Conservation (phyloP, 805 yeast genomes). For the Ogataea ramenticola region DNA sequence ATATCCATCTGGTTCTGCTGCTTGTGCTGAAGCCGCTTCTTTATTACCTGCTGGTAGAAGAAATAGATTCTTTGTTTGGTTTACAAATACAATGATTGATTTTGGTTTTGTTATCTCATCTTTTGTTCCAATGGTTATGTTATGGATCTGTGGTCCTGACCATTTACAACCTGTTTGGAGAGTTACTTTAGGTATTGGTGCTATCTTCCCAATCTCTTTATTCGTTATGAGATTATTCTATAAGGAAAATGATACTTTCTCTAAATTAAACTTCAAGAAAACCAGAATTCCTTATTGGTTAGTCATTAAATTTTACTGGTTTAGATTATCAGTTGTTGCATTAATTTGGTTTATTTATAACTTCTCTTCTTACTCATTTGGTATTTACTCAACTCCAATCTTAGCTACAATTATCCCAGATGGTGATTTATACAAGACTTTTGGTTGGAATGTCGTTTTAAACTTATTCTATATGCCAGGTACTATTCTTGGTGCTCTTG, state of each 20-base stretch:
- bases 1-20: conserved; percentile 89
- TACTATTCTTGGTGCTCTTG: conserved; percentile 74
- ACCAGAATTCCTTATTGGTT: conserved; percentile 60
- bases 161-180: conserved; percentile 88
- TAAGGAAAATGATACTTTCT: conserved; percentile 65
- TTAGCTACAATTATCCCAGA: conserved; percentile 50
- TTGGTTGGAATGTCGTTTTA: conserved; percentile 90
- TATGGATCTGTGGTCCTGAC: conserved; percentile 71
- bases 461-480: conserved; percentile 90
- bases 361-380: conserved; percentile 81
- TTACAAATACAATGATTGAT: conserved; percentile 85
- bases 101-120: conserved; percentile 77
- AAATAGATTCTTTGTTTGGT: conserved; percentile 84
- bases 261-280: conserved; percentile 60
- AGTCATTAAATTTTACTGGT: conserved; percentile 77
- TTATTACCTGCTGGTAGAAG: conserved; percentile 73
- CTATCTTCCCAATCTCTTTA: conserved; percentile 74
- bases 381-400: conserved; percentile 73
- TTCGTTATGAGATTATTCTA: conserved; percentile 72
- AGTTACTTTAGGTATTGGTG: conserved; percentile 83
- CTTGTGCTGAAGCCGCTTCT: conserved; percentile 87
- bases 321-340: conserved; percentile 62
- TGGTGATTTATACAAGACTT: conserved; percentile 59
- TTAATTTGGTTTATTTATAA: conserved; percentile 89
- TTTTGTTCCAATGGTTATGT: conserved; percentile 77